Evolutionary conservation across 2,329 filamentous ascomycete species (phyloP), one percentile per base, ranked within the genome.

Genomic region (Hymenoscyphus repandus): DNA sequence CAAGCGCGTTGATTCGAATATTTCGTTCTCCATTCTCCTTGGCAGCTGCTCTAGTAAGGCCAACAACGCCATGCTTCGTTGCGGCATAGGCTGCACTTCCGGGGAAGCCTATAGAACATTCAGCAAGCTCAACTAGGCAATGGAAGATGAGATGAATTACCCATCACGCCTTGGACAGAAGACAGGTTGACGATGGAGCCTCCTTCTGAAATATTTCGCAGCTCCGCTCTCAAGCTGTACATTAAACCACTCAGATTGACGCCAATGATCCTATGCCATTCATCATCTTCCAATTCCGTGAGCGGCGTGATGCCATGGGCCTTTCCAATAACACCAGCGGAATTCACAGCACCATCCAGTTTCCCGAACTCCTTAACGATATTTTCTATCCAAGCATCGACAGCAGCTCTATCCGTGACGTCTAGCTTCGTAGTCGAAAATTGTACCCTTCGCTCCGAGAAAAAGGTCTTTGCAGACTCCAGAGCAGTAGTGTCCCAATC

Each of bases 131-230:
- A 18, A 69, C 64, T 30, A 67, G 10, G 7, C 15, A 34, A 5
- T 6, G 18, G 9, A 47, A 27, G n/a, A 34, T 36, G 44, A 15
- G 3, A 52, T 39, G 2, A 53, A 39, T 62, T 65, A 62, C 72
- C 73, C 52, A 72, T 69, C 2, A 74, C 61, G 5, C 78, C 78
- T 34, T 77, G 73, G 32, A 76, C 75, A 40, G 74, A 79, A 22
- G 62, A 44, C 9, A 65, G 70, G 53, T 71, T 71, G 6, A 72
- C 69, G 20, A 73, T 70, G 0, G 64, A 61, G 0, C 67, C 66
- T 1, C 41, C 56, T 36, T 68, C 62, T 9, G 61, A 63, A 43
- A 80, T 71, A 37, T 70, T 69, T 2, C 60, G 61, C 10, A 72
- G 53, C 47, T 72, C 67, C 1, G 68, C 68, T 36, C 67, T 60